phyloP scores from a whole-genome alignment of 129 eudicot species.

The Flaveria ramosissima region DNA sequence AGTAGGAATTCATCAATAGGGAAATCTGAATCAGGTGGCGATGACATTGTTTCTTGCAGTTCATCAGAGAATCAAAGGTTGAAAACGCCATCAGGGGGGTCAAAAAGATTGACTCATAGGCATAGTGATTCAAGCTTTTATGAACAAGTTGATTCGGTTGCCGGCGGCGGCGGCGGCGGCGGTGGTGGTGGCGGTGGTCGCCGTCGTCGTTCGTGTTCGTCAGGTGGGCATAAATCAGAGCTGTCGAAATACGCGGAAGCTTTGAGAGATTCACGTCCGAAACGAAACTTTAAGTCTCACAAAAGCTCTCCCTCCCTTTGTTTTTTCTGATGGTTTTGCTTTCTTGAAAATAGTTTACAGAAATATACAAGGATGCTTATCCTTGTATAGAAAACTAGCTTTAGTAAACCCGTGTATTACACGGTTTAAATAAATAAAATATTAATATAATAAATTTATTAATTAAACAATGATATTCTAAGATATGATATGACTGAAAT shows the following conservation, averaged over 20 bases:
- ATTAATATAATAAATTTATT: too few species aligned
- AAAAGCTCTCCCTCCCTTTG: slow-evolving; percentile 53
- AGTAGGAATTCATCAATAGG: slow-evolving; percentile 41
- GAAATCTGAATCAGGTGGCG: slow-evolving; percentile 33
- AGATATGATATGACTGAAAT: too few species aligned
- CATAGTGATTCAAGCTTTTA: slow-evolving; percentile 47
- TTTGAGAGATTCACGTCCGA: slow-evolving; percentile 40
- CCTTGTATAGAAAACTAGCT: too few species aligned
- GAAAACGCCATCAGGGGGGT: slow-evolving; percentile 40
- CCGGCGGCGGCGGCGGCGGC: slow-evolving; percentile 26
- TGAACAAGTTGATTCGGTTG: slow-evolving; percentile 27
- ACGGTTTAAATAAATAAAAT: too few species aligned
- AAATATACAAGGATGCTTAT: not conserved
- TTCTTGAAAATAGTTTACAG: not conserved
- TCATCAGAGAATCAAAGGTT: slow-evolving; percentile 31
- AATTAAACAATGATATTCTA: too few species aligned
- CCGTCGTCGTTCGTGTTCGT: slow-evolving; percentile 7
- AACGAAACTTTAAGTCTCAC: slow-evolving; percentile 28
- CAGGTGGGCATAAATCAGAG: slow-evolving; percentile 40
- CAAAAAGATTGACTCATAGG: slow-evolving; percentile 36
- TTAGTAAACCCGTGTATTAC: too few species aligned
- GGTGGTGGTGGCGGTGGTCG: slow-evolving; percentile 11
- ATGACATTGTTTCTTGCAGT: slow-evolving; percentile 25
- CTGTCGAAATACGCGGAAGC: slow-evolving; percentile 64
- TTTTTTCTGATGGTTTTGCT: slow-evolving; percentile 35